Evolutionary conservation across 139 green algal species (phyloP), one percentile per base, ranked within the genome.

Genomic region (Chlamydomonas urium): DNA sequence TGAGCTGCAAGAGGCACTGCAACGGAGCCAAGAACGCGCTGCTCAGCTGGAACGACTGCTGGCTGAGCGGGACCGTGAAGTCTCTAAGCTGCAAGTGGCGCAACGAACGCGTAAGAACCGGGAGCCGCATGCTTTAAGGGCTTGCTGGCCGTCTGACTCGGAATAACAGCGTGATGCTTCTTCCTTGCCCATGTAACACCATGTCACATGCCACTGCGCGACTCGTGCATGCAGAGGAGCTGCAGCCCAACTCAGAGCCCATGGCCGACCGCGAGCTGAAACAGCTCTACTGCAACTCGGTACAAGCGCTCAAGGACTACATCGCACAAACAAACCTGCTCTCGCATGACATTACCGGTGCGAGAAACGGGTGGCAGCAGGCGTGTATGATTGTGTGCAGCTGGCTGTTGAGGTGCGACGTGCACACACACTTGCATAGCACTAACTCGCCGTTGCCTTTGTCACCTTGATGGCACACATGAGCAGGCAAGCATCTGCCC

Each of bases 21-120:
- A 31, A 17, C 21, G 53, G 10, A 33, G 17, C 21, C 53, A 63
- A 21, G 53, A 63, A 21, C 53, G 26, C 6, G 10, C 53, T 34
- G 24, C 10, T 63, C 53, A 63, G 69, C 66, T 2, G 60, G 48
- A 23, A 73, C 63, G 4, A 31, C 35, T 5, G 31, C 48, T 10
- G 76, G 21, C 31, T 14, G 53, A 63, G 10, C 65, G 57, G 34
- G 53, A 47, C 17, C 59, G 69, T 37, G 53, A 47, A 0, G 62
- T 65, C 33, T 63, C 72, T 33, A 59, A 86, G 60, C 68, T 94
- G 2, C 91, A 86, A 38, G 47, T 86, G 34, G 87, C 92, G 69
- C 87, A 88, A 4, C 32, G 74, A 1, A 93, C 89, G 69, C 73
- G 86, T 86, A 56, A 32, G 62, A n/a, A n/a, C n/a, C n/a, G n/a